Conservation (phyloP, 176 grass and related monocot species). For the Paspalum notatum region DNA sequence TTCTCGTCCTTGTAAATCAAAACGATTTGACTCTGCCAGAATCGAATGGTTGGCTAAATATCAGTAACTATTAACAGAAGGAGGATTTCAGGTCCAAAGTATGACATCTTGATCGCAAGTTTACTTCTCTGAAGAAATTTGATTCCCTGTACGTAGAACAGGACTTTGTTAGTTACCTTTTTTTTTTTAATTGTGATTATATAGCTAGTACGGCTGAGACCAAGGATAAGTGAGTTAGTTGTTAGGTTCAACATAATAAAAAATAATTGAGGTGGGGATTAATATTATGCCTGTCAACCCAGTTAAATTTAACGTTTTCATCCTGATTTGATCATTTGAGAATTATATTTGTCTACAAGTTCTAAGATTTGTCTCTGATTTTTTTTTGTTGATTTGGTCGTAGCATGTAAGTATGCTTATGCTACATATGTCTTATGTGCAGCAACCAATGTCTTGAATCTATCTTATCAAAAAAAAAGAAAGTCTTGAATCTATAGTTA, state of each 20-base stretch:
- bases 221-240: neutral
- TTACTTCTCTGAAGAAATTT: neutral
- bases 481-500: conserved; percentile 6
- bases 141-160: neutral
- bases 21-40: conserved; percentile 6
- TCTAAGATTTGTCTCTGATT: neutral
- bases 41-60: conserved; percentile 7
- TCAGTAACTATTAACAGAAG: neutral
- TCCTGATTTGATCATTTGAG: neutral
- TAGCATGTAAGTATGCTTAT: neutral
- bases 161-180: neutral
- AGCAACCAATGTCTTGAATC: neutral
- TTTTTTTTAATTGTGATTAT: too few relatives aligned
- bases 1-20: neutral
- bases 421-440: neutral
- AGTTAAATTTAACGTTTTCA: neutral
- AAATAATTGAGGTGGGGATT: neutral
- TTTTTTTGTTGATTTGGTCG: neutral
- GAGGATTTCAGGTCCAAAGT: neutral
- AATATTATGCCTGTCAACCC: neutral
- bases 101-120: neutral
- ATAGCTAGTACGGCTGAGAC: neutral
- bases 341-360: neutral
- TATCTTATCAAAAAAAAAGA: too few relatives aligned
- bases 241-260: neutral